phyloP scores from a whole-genome alignment of 139 green algal species.

The Coccomyxa sp. region DNA sequence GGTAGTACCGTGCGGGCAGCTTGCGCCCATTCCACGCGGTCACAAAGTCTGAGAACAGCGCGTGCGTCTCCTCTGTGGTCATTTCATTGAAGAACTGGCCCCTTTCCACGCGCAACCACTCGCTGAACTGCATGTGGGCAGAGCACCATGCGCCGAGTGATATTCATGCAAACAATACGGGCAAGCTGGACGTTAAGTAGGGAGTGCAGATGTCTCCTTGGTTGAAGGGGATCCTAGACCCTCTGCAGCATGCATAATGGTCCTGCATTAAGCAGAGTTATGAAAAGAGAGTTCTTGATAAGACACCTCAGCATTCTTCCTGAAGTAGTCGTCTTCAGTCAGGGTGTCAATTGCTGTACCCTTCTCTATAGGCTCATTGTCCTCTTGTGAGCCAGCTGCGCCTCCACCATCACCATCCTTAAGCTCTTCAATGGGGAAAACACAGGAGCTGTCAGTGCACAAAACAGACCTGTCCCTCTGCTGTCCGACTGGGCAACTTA shows the following conservation, averaged over 20 bases:
- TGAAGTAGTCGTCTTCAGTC: not conserved
- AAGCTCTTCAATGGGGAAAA: not conserved
- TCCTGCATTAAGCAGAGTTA: conserved; percentile 25
- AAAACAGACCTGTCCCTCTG: not conserved
- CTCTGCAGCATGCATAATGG: conserved; percentile 28
- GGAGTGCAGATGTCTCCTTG: not conserved
- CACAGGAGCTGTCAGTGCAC: not conserved
- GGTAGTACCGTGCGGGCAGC: conserved; percentile 42
- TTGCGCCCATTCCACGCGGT: conserved; percentile 44
- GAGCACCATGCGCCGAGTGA: not conserved
- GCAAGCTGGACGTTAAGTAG: not conserved
- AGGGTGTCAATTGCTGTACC: not conserved
- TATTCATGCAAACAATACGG: not conserved
- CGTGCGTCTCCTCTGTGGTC: conserved; percentile 30
- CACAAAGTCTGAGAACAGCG: conserved; percentile 58
- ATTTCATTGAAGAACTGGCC: conserved; percentile 53
- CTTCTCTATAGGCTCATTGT: not conserved
- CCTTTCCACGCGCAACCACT: conserved; percentile 47
- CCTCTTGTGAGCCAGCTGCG: not conserved
- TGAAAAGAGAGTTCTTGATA: not conserved
- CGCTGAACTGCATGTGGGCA: conserved; percentile 52
- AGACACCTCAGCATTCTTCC: not conserved
- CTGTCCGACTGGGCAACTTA: not conserved
- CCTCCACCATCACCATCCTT: not conserved
- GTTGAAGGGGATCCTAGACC: not conserved